Evolutionary conservation across 176 grass and related monocot genomes (phyloP).

Genomic region (Typha latifolia): DNA sequence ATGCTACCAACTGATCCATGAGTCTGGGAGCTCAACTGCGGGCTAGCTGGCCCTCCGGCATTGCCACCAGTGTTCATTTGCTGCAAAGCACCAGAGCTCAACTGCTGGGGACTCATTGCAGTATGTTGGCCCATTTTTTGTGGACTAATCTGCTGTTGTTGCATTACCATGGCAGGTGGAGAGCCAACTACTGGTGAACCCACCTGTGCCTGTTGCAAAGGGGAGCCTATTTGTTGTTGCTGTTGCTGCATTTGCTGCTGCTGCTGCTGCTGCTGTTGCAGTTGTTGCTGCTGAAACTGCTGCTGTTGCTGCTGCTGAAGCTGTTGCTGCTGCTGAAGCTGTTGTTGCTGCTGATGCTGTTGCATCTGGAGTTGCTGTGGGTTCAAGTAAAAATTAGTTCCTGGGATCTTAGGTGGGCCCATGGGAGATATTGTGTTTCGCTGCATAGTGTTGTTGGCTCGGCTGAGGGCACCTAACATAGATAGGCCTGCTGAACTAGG

Average conservation of each 20-base stretch:
- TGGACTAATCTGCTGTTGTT: conserved; percentile 69
- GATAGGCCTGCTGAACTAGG: conserved; percentile 47
- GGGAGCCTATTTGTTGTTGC: conserved; percentile 41
- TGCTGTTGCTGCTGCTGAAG: conserved; percentile 38
- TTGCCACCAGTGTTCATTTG: conserved; percentile 41
- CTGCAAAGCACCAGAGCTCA: conserved; percentile 67
- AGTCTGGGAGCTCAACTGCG: conserved; percentile 89
- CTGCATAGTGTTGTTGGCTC: conserved; percentile 51
- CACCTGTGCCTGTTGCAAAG: conserved; percentile 48
- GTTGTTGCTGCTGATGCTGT: conserved; percentile 14
- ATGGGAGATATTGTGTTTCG: conserved; percentile 60
- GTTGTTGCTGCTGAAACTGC: conserved; percentile 27
- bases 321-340: conserved; percentile 13
- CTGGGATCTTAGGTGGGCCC: conserved; percentile 87
- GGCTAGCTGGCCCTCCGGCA: conserved; percentile 65
- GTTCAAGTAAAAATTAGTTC: conserved; percentile 55
- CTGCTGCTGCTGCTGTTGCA: conserved; percentile 20
- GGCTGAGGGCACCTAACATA: conserved; percentile 58
- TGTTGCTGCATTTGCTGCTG: conserved; percentile 29
- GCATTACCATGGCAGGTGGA: conserved; percentile 54
- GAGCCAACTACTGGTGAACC: conserved; percentile 62
- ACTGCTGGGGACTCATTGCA: conserved; percentile 69
- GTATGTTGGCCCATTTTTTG: conserved; percentile 64
- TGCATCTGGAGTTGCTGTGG: conserved; percentile 50
- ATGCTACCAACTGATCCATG: conserved; percentile 82